Conservation (phyloP, 352 stramenopile genomes). For the Phytophthora sojae region DNA sequence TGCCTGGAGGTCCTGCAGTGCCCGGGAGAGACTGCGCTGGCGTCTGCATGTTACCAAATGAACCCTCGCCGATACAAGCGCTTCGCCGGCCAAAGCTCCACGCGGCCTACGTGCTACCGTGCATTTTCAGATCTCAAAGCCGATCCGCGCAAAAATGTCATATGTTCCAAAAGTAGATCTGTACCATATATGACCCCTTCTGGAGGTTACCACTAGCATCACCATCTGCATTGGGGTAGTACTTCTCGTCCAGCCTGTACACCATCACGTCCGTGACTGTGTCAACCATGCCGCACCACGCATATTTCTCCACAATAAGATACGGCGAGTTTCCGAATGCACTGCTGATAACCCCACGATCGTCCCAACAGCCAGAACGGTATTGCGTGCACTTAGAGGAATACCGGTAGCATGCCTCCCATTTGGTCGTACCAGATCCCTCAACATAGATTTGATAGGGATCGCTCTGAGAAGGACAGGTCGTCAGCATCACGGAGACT, state of each 20-base stretch:
- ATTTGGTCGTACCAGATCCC: neutral
- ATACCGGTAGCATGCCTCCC: neutral
- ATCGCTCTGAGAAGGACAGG: neutral
- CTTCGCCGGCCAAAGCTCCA: too few relatives aligned
- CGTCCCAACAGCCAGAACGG: neutral
- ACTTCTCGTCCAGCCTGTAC: constrained; percentile 9
- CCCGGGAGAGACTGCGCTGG: too few relatives aligned
- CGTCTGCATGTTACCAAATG: too few relatives aligned
- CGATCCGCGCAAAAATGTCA: too few relatives aligned
- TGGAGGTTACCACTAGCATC: too few relatives aligned
- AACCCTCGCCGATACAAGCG: too few relatives aligned
- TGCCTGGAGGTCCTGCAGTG: too few relatives aligned
- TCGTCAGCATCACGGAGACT: neutral
- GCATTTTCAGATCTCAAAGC: too few relatives aligned
- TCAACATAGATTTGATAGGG: too few relatives aligned
- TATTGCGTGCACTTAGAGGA: constrained; percentile 10
- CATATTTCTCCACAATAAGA: constrained; percentile 14
- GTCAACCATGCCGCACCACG: neutral
- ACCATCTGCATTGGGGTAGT: constrained; percentile 4
- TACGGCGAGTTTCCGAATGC: constrained; percentile 6
- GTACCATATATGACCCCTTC: too few relatives aligned
- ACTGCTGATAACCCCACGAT: constrained; percentile 8
- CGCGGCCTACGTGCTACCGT: too few relatives aligned
- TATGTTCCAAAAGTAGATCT: too few relatives aligned
- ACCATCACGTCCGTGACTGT: constrained; percentile 1